A percentile compares a stretch with the other conserved stretches of the same genome.
These are phyloP conservation scores for Phaeosphaeria sp. DNA, from an alignment of 2,329 filamentous ascomycete genomes.

Conservation along the genomic window DNA sequence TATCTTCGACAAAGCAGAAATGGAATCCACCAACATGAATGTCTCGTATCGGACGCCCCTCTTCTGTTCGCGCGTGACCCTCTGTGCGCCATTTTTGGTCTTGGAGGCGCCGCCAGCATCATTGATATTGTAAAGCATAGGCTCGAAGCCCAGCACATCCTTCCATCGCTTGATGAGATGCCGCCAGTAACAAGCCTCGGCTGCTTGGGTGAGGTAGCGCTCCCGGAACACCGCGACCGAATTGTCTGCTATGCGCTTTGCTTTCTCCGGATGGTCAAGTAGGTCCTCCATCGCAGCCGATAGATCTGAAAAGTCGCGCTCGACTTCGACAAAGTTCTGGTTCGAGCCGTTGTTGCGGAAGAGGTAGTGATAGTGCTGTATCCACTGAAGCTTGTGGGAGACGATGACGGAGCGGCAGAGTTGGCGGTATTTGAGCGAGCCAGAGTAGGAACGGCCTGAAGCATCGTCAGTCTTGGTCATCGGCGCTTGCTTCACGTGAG, in stretches of 20 bases:
- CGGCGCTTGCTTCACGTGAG: slow-evolving; percentile 16
- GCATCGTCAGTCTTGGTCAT: slow-evolving; percentile 4
- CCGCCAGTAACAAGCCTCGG: slow-evolving; percentile 43
- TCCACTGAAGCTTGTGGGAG: slow-evolving; percentile 45
- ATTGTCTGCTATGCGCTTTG: slow-evolving; percentile 44
- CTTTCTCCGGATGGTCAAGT: slow-evolving; percentile 39
- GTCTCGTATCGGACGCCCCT: slow-evolving; percentile 41
- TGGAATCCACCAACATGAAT: slow-evolving; percentile 31
- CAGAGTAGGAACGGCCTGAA: slow-evolving; percentile 55
- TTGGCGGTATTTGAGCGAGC: slow-evolving; percentile 61
- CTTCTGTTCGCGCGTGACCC: slow-evolving; percentile 26
- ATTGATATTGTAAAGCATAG: slow-evolving; percentile 32
- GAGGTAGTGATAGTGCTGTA: slow-evolving; percentile 44
- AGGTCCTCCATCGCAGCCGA: slow-evolving; percentile 37
- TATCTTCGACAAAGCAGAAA: not conserved
- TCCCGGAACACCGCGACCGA: slow-evolving; percentile 38
- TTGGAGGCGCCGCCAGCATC: slow-evolving; percentile 10
- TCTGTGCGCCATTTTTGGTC: slow-evolving; percentile 9
- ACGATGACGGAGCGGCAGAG: slow-evolving; percentile 54
- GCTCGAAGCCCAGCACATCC: slow-evolving; percentile 36
- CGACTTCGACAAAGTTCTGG: slow-evolving; percentile 45
- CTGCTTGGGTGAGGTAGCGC: slow-evolving; percentile 40
- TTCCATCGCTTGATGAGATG: slow-evolving; percentile 30
- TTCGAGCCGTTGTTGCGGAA: slow-evolving; percentile 34
- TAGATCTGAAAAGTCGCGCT: slow-evolving; percentile 44